phyloP scores from a whole-genome alignment of 331 rosid genomes.

The Malus hybrid region DNA sequence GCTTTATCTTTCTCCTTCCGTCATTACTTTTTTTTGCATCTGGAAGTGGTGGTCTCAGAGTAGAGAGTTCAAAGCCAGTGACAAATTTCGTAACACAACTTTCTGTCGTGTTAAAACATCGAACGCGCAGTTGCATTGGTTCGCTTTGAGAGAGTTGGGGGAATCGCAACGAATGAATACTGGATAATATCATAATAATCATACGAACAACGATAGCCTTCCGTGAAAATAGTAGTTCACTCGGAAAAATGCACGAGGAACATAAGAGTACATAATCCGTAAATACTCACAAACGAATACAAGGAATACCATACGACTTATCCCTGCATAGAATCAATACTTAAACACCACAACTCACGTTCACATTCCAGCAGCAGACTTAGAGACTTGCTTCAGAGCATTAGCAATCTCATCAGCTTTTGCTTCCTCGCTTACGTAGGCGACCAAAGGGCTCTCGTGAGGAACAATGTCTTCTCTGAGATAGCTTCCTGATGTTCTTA shows the following conservation, averaged over 20 bases:
- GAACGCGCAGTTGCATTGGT: too few relatives aligned
- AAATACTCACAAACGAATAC: background rate
- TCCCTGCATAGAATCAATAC: background rate
- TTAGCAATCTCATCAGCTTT: slow-evolving; percentile 51
- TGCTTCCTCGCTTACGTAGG: slow-evolving; percentile 30
- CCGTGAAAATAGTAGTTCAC: background rate
- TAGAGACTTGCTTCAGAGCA: slow-evolving; percentile 52
- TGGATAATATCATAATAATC: background rate
- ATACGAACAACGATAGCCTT: background rate
- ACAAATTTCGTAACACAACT: too few relatives aligned
- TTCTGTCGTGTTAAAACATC: too few relatives aligned
- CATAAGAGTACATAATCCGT: background rate
- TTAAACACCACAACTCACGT: background rate
- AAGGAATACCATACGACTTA: background rate
- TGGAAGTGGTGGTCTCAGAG: too few relatives aligned
- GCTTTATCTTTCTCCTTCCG: too few relatives aligned
- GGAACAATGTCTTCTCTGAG: slow-evolving; percentile 66
- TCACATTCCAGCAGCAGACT: slow-evolving; percentile 44
- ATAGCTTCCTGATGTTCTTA: slow-evolving; percentile 71
- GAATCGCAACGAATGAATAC: background rate
- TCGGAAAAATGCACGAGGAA: background rate
- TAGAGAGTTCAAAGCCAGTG: accelerated
- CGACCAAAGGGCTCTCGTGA: slow-evolving; percentile 50
- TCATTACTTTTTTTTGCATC: too few relatives aligned
- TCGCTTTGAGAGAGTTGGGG: background rate